A percentile compares a stretch with the other conserved stretches of the same genome.
These are phyloP conservation scores for Calamus simplicifolius DNA, from an alignment of 176 grass and related monocot genomes.

Conservation along the genomic window DNA sequence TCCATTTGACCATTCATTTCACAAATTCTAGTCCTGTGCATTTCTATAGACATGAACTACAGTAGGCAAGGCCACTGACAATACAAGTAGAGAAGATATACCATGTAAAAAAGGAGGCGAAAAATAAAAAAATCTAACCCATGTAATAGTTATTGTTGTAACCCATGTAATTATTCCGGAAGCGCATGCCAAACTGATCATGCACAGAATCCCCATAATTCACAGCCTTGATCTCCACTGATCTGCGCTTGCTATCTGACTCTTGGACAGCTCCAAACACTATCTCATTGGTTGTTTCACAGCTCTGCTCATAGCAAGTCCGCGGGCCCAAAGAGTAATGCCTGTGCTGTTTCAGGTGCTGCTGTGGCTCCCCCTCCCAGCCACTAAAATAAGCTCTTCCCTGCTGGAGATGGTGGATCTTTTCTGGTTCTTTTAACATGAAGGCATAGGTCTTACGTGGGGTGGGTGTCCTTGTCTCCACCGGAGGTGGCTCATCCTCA, in stretches of 20 bases:
- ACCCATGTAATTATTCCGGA: constrained; percentile 73
- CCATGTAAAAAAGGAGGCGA: no score
- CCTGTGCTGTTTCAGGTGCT: constrained; percentile 78
- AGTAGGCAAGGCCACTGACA: no score
- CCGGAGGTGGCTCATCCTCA: constrained; percentile 41
- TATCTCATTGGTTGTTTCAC: constrained; percentile 83
- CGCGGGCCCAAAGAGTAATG: constrained; percentile 72
- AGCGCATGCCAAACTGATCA: constrained; percentile 72
- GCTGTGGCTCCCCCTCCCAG: constrained; percentile 38
- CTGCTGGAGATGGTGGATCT: constrained; percentile 54
- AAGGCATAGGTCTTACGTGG: constrained; percentile 72
- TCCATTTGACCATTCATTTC: no score
- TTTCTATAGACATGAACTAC: no score
- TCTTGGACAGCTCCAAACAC: constrained; percentile 97
- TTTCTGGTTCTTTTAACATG: constrained; percentile 80
- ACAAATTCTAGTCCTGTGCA: no score
- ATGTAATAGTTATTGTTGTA: constrained; percentile 42
- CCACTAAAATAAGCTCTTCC: constrained; percentile 32
- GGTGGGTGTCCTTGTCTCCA: constrained; percentile 59
- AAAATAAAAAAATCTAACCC: neutral
- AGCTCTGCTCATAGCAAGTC: constrained; percentile 82
- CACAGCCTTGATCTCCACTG: constrained; percentile 81
- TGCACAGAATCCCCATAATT: constrained; percentile 87
- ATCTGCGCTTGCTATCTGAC: constrained; percentile 52
- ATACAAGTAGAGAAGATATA: no score